A percentile compares a stretch with the other conserved stretches of the same genome.
These are phyloP conservation scores for Neckera pumila DNA, from an alignment of 225 moss, liverwort and hornwort species.

Conservation along the genomic window DNA sequence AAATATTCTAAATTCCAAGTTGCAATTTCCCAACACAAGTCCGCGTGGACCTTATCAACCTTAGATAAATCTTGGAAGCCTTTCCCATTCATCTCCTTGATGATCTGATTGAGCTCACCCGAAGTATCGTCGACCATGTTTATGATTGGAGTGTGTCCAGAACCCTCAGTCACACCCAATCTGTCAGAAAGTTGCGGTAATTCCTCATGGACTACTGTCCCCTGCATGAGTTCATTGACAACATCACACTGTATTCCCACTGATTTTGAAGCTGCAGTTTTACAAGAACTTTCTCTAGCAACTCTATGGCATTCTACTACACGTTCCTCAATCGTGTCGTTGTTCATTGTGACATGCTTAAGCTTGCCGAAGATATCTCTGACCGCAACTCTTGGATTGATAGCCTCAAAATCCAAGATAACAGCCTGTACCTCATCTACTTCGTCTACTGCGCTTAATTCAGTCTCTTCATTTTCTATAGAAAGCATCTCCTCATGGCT, in stretches of 20 bases:
- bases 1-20: background rate
- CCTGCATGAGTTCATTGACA: background rate
- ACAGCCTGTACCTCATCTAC: constrained; percentile 14
- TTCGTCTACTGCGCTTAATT: background rate
- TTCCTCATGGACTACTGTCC: background rate
- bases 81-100: background rate
- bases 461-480: background rate
- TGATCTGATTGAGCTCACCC: background rate
- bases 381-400: background rate
- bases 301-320: background rate
- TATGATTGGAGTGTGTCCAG: background rate
- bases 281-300: background rate
- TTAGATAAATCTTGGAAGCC: background rate
- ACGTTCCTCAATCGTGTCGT: background rate
- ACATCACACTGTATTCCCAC: background rate
- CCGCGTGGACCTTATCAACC: background rate
- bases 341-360: background rate
- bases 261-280: background rate
- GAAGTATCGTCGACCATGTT: background rate
- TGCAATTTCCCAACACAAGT: background rate
- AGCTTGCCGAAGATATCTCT: background rate
- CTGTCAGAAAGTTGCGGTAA: background rate
- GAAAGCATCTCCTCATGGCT: background rate
- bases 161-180: background rate
- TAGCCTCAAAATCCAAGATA: background rate